phyloP scores from a whole-genome alignment of 331 rosid species.

The Phaseolus coccineus region DNA sequence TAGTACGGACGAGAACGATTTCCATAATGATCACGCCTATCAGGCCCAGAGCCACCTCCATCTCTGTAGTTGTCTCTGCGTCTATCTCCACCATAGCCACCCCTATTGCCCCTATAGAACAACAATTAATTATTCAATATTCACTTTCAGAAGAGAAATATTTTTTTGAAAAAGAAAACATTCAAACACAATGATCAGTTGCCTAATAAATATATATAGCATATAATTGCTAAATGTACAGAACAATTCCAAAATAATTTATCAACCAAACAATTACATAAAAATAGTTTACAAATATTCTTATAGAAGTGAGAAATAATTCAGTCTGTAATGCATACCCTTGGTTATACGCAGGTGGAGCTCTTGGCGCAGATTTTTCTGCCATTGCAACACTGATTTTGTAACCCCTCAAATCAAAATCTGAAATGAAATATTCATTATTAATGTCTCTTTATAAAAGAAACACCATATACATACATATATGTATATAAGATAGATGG shows the following conservation, averaged over 20 bases:
- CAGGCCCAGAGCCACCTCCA: conserved; percentile 87
- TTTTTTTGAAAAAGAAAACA: neutral
- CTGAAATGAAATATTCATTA: conserved; percentile 53
- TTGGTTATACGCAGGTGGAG: conserved; percentile 68
- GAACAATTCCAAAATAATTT: neutral
- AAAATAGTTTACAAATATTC: too few species aligned
- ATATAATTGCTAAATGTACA: neutral
- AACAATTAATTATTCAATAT: conserved; percentile 22
- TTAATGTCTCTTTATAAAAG: conserved; percentile 21
- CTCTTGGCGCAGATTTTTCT: conserved; percentile 92
- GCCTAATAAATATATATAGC: neutral
- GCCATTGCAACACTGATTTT: conserved; percentile 93
- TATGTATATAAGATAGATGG: neutral
- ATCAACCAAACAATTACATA: neutral
- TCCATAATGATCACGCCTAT: conserved; percentile 87
- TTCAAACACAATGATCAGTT: neutral
- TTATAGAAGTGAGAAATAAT: too few species aligned
- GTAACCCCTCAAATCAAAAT: conserved; percentile 85
- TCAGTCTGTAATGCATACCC: conserved; percentile 60
- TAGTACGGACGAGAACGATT: conserved; percentile 97
- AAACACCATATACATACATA: neutral
- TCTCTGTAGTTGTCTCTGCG: conserved; percentile 89
- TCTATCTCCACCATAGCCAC: conserved; percentile 96
- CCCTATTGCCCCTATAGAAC: conserved; percentile 76
- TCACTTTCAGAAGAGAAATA: neutral